These are phyloP conservation scores for Forsythia suspensa DNA, from an alignment of 257 asterid species.

Conservation along the genomic window DNA sequence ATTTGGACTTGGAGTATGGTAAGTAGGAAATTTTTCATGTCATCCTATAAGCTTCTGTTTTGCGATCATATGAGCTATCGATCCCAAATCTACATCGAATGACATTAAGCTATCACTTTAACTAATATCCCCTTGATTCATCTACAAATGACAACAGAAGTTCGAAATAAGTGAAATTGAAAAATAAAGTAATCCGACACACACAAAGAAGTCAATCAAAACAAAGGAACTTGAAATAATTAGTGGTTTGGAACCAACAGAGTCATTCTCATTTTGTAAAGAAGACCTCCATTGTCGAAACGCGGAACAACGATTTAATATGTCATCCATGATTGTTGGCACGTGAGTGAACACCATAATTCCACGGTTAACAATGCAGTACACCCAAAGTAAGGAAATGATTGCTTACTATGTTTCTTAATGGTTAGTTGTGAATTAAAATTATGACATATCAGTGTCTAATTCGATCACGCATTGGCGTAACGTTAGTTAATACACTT, in stretches of 20 bases:
- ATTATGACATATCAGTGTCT: too few relatives aligned
- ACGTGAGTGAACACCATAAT: too few relatives aligned
- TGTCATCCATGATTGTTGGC: too few relatives aligned
- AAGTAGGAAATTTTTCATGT: slow-evolving; percentile 13
- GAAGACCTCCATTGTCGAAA: slow-evolving; percentile 27
- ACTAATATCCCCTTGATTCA: slow-evolving; percentile 37
- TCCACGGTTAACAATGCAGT: too few relatives aligned
- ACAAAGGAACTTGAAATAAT: slow-evolving; percentile 37
- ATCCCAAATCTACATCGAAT: slow-evolving; percentile 65
- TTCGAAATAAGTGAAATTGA: neutral
- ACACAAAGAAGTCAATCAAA: neutral
- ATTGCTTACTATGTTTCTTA: too few relatives aligned
- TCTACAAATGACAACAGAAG: slow-evolving; percentile 18
- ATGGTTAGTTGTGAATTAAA: too few relatives aligned
- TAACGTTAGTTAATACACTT: too few relatives aligned
- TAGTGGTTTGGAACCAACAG: slow-evolving; percentile 21
- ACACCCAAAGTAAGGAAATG: too few relatives aligned
- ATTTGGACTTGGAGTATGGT: neutral
- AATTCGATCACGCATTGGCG: too few relatives aligned
- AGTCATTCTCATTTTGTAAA: neutral
- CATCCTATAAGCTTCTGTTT: slow-evolving; percentile 36
- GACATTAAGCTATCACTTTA: slow-evolving; percentile 64
- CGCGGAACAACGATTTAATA: slow-evolving; percentile 41
- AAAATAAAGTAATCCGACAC: slow-evolving; percentile 18
- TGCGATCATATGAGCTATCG: slow-evolving; percentile 63